A percentile compares a stretch with the other conserved stretches of the same genome.
These are phyloP conservation scores for Cephaloascus albidus DNA, from an alignment of 805 yeast genomes.

Conservation along the genomic window DNA sequence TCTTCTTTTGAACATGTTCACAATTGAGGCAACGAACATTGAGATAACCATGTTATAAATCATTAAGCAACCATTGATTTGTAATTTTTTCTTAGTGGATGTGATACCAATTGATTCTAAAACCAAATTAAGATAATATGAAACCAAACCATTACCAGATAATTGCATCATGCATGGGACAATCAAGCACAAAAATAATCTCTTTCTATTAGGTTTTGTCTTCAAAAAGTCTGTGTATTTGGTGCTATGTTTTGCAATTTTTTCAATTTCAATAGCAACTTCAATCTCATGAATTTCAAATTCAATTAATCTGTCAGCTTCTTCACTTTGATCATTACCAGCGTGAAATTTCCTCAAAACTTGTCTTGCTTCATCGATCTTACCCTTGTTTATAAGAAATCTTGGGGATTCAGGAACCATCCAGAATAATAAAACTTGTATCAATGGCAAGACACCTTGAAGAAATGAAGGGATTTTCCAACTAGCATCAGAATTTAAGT, in stretches of 20 bases:
- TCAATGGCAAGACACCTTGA: conserved; percentile 24
- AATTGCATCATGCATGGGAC: conserved; percentile 31
- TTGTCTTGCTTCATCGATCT: conserved; percentile 21
- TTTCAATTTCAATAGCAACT: conserved; percentile 30
- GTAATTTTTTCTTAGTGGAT: conserved; percentile 30
- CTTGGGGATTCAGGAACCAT: conserved; percentile 38
- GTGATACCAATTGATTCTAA: conserved; percentile 45
- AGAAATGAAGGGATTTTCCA: conserved; percentile 32
- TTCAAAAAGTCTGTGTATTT: conserved; percentile 27
- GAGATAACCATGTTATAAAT: conserved; percentile 28
- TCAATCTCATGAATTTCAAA: conserved; percentile 30
- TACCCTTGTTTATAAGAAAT: conserved; percentile 24
- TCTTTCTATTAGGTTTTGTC: conserved; percentile 28
- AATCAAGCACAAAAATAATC: conserved; percentile 23
- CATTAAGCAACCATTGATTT: conserved; percentile 42
- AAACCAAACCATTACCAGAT: conserved; percentile 43
- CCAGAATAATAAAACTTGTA: conserved; percentile 17
- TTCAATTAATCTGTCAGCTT: conserved; percentile 17
- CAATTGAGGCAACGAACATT: conserved; percentile 15
- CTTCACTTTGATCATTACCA: conserved; percentile 20
- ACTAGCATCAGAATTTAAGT: conserved; percentile 11
- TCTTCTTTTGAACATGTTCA: conserved; percentile 17
- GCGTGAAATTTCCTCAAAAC: conserved; percentile 25
- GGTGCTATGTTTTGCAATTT: conserved; percentile 16
- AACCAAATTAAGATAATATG: conserved; percentile 41